Conservation (phyloP, 2,329 filamentous ascomycete genomes). For the Trichoderma gracile region DNA sequence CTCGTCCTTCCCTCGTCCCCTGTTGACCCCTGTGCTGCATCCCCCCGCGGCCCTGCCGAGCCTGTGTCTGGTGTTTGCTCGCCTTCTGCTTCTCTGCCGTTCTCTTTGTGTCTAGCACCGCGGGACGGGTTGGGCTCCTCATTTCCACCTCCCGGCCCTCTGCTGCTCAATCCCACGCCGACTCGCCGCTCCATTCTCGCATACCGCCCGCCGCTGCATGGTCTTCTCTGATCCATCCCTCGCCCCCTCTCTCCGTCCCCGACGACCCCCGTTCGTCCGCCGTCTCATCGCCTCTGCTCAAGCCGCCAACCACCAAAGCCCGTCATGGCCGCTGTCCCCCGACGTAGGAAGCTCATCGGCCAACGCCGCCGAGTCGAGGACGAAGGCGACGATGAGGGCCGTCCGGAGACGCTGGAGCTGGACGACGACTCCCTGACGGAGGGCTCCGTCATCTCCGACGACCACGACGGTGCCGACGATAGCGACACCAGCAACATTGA, state of each 20-base stretch:
- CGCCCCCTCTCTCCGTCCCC: constrained; percentile 32
- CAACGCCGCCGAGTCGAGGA: constrained; percentile 69
- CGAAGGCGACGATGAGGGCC: constrained; percentile 68
- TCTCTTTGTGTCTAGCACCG: constrained; percentile 31
- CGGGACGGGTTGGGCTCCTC: constrained; percentile 30
- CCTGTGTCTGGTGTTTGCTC: constrained; percentile 19
- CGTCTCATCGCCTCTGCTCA: constrained; percentile 33
- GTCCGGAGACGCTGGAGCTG: constrained; percentile 55
- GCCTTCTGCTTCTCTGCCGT: constrained; percentile 24
- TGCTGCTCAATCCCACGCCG: constrained; percentile 17
- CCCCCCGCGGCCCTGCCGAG: constrained; percentile 14
- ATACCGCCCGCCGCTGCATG: constrained; percentile 34
- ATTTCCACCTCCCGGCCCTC: constrained; percentile 15
- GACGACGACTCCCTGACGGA: constrained; percentile 69
- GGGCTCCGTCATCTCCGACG: constrained; percentile 62
- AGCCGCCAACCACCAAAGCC: constrained; percentile 26
- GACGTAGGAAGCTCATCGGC: constrained; percentile 66
- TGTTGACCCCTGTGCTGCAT: background rate
- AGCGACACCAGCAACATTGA: constrained; percentile 66
- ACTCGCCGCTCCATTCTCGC: constrained; percentile 13
- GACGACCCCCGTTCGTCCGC: constrained; percentile 36
- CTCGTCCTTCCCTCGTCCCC: constrained; percentile 8
- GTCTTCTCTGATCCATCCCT: constrained; percentile 32
- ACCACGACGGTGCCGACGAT: constrained; percentile 59
- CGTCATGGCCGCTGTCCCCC: constrained; percentile 46